phyloP scores from a whole-genome alignment of 257 asterid genomes.

The Lycium ferocissimum region DNA sequence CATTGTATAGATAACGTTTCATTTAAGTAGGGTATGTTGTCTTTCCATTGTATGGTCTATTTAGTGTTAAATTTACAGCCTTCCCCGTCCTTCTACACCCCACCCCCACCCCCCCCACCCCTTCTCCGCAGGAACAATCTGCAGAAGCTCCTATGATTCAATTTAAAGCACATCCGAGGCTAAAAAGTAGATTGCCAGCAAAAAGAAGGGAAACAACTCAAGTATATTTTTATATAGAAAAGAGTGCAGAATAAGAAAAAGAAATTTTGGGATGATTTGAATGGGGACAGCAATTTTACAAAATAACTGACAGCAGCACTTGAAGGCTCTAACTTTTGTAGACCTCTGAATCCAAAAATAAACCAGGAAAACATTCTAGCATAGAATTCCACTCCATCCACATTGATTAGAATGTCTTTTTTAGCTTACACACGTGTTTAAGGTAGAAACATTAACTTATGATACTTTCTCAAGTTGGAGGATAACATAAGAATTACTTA shows the following conservation, averaged over 20 bases:
- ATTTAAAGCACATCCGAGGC: neutral
- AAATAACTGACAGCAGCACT: neutral
- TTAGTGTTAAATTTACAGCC: neutral
- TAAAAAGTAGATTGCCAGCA: neutral
- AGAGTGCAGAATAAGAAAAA: neutral
- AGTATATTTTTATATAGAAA: neutral
- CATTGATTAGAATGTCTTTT: too few species aligned
- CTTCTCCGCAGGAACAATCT: neutral
- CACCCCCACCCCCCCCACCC: neutral
- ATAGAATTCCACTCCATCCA: too few species aligned
- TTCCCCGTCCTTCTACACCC: neutral
- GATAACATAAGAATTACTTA: too few species aligned
- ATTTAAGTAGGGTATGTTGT: neutral
- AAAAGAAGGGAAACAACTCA: neutral
- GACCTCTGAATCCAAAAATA: too few species aligned
- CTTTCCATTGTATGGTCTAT: neutral
- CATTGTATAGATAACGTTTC: neutral
- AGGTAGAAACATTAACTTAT: too few species aligned
- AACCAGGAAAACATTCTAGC: too few species aligned
- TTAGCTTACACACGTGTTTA: too few species aligned
- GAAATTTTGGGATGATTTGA: neutral
- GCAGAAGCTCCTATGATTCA: neutral
- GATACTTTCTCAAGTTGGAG: too few species aligned
- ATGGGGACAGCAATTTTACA: neutral
- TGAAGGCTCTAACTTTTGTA: too few species aligned